phyloP scores from a whole-genome alignment of 768 basidiomycete genomes.

The Leccinum variicolor region DNA sequence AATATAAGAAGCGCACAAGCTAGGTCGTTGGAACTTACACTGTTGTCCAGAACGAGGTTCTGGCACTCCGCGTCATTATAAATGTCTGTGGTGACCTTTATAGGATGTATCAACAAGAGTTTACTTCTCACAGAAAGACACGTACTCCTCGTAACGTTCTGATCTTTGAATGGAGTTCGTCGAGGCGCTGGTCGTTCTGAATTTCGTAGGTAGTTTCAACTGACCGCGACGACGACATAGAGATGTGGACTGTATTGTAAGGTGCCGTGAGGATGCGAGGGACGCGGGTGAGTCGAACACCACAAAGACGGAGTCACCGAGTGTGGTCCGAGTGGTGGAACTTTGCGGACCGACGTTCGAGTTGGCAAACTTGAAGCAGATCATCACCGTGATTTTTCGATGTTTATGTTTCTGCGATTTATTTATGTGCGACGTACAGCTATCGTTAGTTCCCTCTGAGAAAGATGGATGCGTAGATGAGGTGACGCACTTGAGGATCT shows the following conservation, averaged over 20 bases:
- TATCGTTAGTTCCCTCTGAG: not conserved
- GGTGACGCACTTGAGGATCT: conserved; percentile 24
- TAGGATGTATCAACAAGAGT: not conserved
- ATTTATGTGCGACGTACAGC: not conserved
- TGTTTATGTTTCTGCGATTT: conserved; percentile 22
- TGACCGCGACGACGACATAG: conserved; percentile 37
- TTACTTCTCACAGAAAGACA: conserved; percentile 16
- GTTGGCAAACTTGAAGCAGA: conserved; percentile 43
- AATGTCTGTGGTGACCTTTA: conserved; percentile 81
- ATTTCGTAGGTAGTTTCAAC: conserved; percentile 76
- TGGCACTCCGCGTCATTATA: conserved; percentile 82
- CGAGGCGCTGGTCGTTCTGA: conserved; percentile 82
- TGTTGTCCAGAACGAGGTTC: conserved; percentile 73
- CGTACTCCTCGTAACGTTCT: conserved; percentile 74
- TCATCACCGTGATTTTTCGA: conserved; percentile 32
- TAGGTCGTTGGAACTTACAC: conserved; percentile 44
- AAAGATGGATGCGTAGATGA: not conserved
- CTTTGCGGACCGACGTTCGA: not conserved
- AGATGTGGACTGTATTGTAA: not conserved
- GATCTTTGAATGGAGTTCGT: conserved; percentile 82
- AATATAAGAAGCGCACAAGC: not conserved
- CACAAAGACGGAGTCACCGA: conserved; percentile 40
- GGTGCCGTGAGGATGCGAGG: conserved; percentile 50
- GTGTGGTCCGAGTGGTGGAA: not conserved
- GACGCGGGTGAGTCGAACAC: conserved; percentile 69